phyloP scores from a whole-genome alignment of 148 eudicot species.

The Fagopyrum tataricum region DNA sequence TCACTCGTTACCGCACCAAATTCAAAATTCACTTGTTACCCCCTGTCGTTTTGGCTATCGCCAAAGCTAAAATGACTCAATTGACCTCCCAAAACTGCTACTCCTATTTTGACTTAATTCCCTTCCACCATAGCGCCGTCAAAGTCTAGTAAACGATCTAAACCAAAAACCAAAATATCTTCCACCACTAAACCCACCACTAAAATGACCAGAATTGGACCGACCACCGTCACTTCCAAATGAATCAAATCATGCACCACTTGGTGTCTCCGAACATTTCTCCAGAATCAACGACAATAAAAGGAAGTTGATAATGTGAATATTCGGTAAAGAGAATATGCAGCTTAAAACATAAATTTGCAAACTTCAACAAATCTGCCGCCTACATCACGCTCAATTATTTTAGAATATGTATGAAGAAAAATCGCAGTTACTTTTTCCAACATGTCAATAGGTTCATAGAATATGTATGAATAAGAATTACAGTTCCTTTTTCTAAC shows the following conservation, averaged over 20 bases:
- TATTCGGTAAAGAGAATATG: too few relatives aligned
- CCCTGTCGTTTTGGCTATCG: constrained; percentile 19
- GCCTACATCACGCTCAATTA: constrained; percentile 80
- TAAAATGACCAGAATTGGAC: constrained; percentile 31
- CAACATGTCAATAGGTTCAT: too few relatives aligned
- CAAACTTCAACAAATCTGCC: constrained; percentile 60
- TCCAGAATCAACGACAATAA: constrained; percentile 50
- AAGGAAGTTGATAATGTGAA: constrained; percentile 53
- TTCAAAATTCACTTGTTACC: too few relatives aligned
- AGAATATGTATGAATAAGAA: too few relatives aligned
- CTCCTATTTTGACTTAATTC: constrained; percentile 19
- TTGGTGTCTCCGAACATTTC: constrained; percentile 36
- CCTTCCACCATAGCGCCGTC: constrained; percentile 27
- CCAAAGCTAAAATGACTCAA: constrained; percentile 39
- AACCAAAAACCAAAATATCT: constrained; percentile 28
- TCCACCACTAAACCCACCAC: constrained; percentile 38
- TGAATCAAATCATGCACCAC: constrained; percentile 25
- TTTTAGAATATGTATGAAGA: constrained; percentile 38
- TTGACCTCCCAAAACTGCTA: constrained; percentile 23
- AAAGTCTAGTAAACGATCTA: too few relatives aligned
- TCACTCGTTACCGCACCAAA: too few relatives aligned
- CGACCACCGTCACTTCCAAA: constrained; percentile 32
- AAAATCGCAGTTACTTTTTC: too few relatives aligned
- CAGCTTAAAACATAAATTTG: neutral
- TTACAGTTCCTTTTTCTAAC: constrained; percentile 97